Evolutionary conservation across 2,329 filamentous ascomycete genomes (phyloP), one percentile per base, ranked within the genome.

Genomic region (Ophiostoma sp.): DNA sequence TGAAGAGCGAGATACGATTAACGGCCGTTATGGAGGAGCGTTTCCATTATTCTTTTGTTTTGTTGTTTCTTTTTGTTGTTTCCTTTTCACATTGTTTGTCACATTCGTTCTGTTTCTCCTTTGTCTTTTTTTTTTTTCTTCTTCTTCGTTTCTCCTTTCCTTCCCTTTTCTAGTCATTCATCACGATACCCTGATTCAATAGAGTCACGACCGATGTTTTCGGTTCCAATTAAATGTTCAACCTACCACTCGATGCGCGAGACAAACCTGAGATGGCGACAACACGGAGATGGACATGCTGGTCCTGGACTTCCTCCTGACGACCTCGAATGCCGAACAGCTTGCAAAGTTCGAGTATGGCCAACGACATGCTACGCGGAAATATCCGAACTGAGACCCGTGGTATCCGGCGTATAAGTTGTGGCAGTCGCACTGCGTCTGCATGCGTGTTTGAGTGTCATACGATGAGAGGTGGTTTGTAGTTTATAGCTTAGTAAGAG

Each of bases 131-230:
- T 6, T 27, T 33, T 60, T 62, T 52, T 39, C 36, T 52, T 67
- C 39, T 11, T 33, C 36, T 31, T 57, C 10, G 10, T 13, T 57
- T 57, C 5, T 57, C 23, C 8, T n/a, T 6, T 27, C 31, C 23
- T 48, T 33, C n/a, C 23, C 60, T 68, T 31, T n/a, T 8, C 3
- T 57, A 27, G 52, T 57, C 52, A 57, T 33, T 33, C 57, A 62
- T 20, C 23, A 62, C 35, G 57, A 62, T 62, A 62, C 57, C 57
- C 57, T 62, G 57, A 33, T 17, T 62, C 57, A 33, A 10, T 33
- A 33, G 57, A 62, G 57, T 62, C 57, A 33, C 27, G 27, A 57
- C 27, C 57, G 57, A 62, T 62, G 57, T 20, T 62, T 31, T 62
- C 27, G 57, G 57, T 62, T 33, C 4, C 57, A 62, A 33, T 62